These are phyloP conservation scores for Berkeleyomyces basicola DNA, from an alignment of 2,329 filamentous ascomycete genomes.

Conservation along the genomic window DNA sequence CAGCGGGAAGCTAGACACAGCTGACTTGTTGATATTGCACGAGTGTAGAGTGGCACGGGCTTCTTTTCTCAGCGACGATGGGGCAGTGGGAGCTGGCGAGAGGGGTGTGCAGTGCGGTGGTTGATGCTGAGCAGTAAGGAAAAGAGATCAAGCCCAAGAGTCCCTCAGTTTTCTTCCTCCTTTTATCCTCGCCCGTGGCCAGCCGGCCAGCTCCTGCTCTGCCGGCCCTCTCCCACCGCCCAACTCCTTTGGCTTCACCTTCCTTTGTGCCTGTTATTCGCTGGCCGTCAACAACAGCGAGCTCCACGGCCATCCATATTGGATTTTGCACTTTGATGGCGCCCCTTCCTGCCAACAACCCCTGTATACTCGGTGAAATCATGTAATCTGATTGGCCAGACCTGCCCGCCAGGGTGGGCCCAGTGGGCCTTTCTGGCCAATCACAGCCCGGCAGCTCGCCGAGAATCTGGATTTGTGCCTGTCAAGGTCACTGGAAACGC, in stretches of 20 bases:
- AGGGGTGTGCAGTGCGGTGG: background rate
- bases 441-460: background rate
- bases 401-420: background rate
- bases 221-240: background rate
- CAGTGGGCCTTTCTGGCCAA: background rate
- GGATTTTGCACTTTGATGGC: background rate
- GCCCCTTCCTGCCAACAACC: background rate
- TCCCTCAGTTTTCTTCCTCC: background rate
- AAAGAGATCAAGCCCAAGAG: background rate
- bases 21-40: background rate
- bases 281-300: background rate
- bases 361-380: background rate
- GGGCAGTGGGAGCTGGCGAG: background rate
- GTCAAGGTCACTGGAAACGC: background rate
- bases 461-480: background rate
- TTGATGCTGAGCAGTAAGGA: background rate
- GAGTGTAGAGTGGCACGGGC: background rate
- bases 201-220: background rate
- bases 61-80: background rate
- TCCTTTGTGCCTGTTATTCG: background rate
- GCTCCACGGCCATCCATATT: background rate
- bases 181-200: conserved; percentile 3
- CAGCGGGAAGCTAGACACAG: background rate
- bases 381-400: conserved; percentile 4
- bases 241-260: background rate